Percentiles rank a stretch among this genome's conserved stretches.
These are phyloP conservation scores for Euptelea pleiosperma DNA, from an alignment of 164 flowering plant genomes.

Conservation along the genomic window DNA sequence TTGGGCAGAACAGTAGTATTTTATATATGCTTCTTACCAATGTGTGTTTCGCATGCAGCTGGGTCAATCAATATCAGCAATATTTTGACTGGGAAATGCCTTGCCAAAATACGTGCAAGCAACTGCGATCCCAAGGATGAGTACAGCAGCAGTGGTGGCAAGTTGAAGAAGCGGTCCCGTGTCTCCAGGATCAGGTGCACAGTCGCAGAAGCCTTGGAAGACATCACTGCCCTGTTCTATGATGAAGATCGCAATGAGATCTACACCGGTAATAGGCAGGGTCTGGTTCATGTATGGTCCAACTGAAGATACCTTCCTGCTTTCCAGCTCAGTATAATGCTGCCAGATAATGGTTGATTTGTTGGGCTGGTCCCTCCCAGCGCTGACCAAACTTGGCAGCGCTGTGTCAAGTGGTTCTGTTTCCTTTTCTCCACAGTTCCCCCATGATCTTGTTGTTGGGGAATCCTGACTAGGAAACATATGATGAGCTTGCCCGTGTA, in stretches of 20 bases:
- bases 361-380: too few relatives aligned
- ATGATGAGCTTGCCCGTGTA: too few relatives aligned
- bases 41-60: constrained; percentile 40
- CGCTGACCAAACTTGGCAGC: too few relatives aligned
- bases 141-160: constrained; percentile 18
- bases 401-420: too few relatives aligned
- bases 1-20: too few relatives aligned
- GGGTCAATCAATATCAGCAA: constrained; percentile 94
- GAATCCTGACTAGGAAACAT: too few relatives aligned
- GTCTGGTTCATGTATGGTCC: constrained; percentile 93
- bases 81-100: constrained; percentile 89
- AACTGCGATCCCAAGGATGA: constrained; percentile 36
- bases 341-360: too few relatives aligned
- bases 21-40: neutral
- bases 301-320: constrained; percentile 33
- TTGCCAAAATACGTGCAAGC: constrained; percentile 71
- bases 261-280: constrained; percentile 83
- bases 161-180: constrained; percentile 31
- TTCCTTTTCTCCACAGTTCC: too few relatives aligned
- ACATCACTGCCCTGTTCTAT: constrained; percentile 91
- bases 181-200: constrained; percentile 44
- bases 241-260: constrained; percentile 96
- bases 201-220: constrained; percentile 86
- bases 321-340: too few relatives aligned
- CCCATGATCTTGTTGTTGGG: too few relatives aligned